Percentiles rank a stretch among this genome's conserved stretches.
Evolutionary conservation across 139 green algal genomes (phyloP).

Genomic region (Chlamydomonas eustigma): DNA sequence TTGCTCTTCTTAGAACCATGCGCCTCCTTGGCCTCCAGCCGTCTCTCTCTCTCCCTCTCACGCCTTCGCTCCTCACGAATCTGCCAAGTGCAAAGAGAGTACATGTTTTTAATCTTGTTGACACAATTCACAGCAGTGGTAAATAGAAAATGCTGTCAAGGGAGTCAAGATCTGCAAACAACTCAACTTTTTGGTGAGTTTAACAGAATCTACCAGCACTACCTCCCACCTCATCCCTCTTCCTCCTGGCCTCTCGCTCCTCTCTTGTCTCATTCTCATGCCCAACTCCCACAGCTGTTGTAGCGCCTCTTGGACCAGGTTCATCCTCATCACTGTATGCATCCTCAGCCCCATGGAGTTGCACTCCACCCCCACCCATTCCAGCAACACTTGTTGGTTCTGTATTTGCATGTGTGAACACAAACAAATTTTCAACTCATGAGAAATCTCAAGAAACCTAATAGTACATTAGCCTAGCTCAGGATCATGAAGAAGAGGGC

Average conservation of each 20-base stretch:
- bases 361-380: neutral
- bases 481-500: no score
- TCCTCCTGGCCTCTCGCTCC: slow-evolving; percentile 74
- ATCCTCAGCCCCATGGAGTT: neutral
- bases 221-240: slow-evolving; percentile 59
- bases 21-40: slow-evolving; percentile 70
- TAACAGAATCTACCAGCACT: no score
- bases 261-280: slow-evolving; percentile 34
- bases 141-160: no score
- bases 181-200: no score
- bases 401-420: no score
- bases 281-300: slow-evolving; percentile 1
- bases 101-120: no score
- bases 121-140: no score
- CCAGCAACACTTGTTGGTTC: no score
- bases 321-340: slow-evolving; percentile 13
- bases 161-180: no score
- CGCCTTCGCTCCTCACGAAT: slow-evolving; percentile 61
- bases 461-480: no score
- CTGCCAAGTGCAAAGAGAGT: neutral
- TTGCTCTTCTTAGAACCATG: slow-evolving; percentile 83
- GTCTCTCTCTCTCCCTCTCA: slow-evolving; percentile 86
- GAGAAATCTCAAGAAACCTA: no score
- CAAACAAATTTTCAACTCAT: no score
- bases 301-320: neutral